Evolutionary conservation across 2,329 filamentous ascomycete species (phyloP).

Genomic region (Penicillium sp.): DNA sequence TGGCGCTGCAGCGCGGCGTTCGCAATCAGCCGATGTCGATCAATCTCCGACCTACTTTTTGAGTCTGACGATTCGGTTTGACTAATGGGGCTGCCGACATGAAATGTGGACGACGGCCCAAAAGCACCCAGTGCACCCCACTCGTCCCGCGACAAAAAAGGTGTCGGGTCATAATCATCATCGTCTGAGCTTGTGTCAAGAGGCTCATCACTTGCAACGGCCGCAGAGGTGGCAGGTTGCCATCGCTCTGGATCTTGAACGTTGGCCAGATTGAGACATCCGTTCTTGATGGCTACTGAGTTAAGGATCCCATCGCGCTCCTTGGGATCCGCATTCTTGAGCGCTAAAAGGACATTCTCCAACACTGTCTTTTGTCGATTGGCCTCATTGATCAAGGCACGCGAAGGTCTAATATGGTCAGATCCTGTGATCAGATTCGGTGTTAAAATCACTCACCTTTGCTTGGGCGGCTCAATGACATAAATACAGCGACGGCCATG

Average conservation of each 20-base stretch:
- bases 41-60: background rate
- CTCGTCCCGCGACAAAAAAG: background rate
- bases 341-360: background rate
- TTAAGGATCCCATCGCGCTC: background rate
- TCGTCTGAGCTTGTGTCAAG: background rate
- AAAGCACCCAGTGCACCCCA: background rate
- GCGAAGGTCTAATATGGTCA: background rate
- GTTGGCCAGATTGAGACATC: background rate
- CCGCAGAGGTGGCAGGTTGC: background rate
- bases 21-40: background rate
- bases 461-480: background rate
- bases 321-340: background rate
- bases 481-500: background rate
- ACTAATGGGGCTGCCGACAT: background rate
- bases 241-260: background rate
- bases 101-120: background rate
- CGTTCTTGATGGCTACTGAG: background rate
- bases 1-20: constrained; percentile 1
- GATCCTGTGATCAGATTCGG: too few relatives aligned
- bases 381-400: background rate
- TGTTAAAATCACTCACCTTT: background rate
- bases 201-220: background rate
- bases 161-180: background rate
- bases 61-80: background rate
- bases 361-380: background rate